These are phyloP conservation scores for Silene conica DNA, from an alignment of 148 eudicot species.

Conservation along the genomic window DNA sequence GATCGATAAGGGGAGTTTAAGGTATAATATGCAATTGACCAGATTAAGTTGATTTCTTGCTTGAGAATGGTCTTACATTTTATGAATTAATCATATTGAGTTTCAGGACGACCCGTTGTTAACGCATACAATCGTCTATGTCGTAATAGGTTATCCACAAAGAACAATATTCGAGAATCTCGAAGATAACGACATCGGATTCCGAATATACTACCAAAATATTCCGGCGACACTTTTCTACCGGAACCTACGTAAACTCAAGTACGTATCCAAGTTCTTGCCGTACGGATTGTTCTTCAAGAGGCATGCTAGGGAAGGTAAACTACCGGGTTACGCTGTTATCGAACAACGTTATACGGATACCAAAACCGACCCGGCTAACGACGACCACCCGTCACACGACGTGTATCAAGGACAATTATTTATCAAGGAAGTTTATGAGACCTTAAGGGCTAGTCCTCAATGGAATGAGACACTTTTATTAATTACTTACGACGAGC, in stretches of 20 bases:
- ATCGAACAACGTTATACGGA: conserved; percentile 73
- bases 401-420: conserved; percentile 73
- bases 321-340: conserved; percentile 60
- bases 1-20: too few species aligned
- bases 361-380: conserved; percentile 62
- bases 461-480: conserved; percentile 79
- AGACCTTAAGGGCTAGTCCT: conserved; percentile 76
- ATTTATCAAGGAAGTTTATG: conserved; percentile 83
- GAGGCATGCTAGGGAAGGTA: conserved; percentile 53
- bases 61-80: too few species aligned
- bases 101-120: too few species aligned
- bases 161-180: conserved; percentile 75
- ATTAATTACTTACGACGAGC: conserved; percentile 76
- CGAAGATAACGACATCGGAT: conserved; percentile 41
- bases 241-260: conserved; percentile 63
- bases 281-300: conserved; percentile 49
- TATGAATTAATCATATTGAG: too few species aligned
- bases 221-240: conserved; percentile 70
- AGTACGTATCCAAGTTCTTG: conserved; percentile 46
- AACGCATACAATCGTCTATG: too few species aligned
- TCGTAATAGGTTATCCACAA: conserved; percentile 59
- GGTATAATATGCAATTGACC: too few species aligned
- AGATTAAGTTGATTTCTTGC: too few species aligned
- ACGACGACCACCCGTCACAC: conserved; percentile 80
- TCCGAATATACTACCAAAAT: conserved; percentile 72